Evolutionary conservation across 208 protist species (phyloP), one percentile per base, ranked within the genome.

Genomic region (Wallacemonas collosoma): DNA sequence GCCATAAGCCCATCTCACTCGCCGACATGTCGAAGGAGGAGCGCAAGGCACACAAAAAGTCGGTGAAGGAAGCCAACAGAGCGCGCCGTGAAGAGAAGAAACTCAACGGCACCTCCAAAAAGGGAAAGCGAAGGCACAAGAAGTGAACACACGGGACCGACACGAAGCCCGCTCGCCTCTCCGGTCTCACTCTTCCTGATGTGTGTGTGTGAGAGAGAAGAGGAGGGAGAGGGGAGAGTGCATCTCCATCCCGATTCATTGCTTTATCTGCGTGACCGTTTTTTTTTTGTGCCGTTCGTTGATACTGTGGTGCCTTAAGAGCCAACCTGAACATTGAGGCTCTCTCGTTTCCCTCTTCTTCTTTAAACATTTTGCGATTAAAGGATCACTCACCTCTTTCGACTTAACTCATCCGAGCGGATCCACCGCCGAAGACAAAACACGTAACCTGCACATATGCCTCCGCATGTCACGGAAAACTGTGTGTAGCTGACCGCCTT

Each of bases 1-100:
- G 26, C 9, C 60, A 65, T n/a, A 65, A 65, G 60, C 69, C 72
- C 2, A 73, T 77, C 35, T 85, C 83, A 39, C 71, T 96, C 44
- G 79, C 89, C 0, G 79, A 92, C 38, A 96, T 96, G 91, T 87
- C 87, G 38, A 90, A 90, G 70, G 91, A 94, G 64, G 88, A 96
- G 73, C 87, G 89, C 39, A 94, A 91, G 77, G 80, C 75, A 43
- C 80, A 94, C 70, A 80, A 84, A 39, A 93, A 87, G 71, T 68
- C 77, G 4, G 91, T 96, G 3, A 94, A 96, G 79, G 81, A 92
- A 75, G 85, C 86, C 0, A 93, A 94, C 41, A 85, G 88, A 2
- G 78, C 93, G 57, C 79, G 76, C 56, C 89, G 89, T 3, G 66
- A 79, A 15, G 84, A 92, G 55, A 94, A 96, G 79, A 94, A 96